Evolutionary conservation across 257 asterid genomes (phyloP), one percentile per base, ranked within the genome.

Genomic region (Nicotiana otophora): DNA sequence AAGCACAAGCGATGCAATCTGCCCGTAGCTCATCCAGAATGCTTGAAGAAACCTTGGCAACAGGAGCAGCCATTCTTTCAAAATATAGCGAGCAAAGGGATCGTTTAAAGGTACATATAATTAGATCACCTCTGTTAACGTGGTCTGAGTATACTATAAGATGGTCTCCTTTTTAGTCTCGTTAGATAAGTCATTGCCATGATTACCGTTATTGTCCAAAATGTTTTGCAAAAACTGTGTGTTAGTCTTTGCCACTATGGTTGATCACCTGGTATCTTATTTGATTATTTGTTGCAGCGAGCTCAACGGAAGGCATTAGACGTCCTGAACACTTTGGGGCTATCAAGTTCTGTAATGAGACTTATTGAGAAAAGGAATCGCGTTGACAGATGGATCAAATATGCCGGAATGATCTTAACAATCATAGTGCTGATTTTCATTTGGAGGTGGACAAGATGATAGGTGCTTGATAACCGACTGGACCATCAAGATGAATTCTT

Each of bases 261-360:
- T 60, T 60, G 28, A 60, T n/a, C 26, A 17, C 65, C 23, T n/a
- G 14, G 28, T n/a, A 8, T n/a, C 65, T 60, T 60, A 2, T n/a
- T 7, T 60, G 65, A 60, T n/a, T 2, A n/a, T n/a, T n/a, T 61
- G 67, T 62, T 62, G 67, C 94, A 95, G 98, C 88, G 94, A 82
- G 98, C 98, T 83, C 98, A 95, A 86, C 83, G 97, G 89, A 93
- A 95, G 86, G 97, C 97, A 72, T 87, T 95, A 86, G 98, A 93
- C 83, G 97, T 92, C 23, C 97, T 94, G 76, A 95, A 95, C 89
- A 94, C 92, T 26, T 48, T 93, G 86, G 98, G 99, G 67, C 90
- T 95, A 20, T 94, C 99, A 63, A 94, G 91, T 87, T 90, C 97
- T 80, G 88, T 94, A 70, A 77, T 94, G 86, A 90, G 96, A 90